Percentiles rank a stretch among this genome's conserved stretches.
These are phyloP conservation scores for Fraxinus anomala DNA, from an alignment of 257 asterid genomes.

Conservation along the genomic window DNA sequence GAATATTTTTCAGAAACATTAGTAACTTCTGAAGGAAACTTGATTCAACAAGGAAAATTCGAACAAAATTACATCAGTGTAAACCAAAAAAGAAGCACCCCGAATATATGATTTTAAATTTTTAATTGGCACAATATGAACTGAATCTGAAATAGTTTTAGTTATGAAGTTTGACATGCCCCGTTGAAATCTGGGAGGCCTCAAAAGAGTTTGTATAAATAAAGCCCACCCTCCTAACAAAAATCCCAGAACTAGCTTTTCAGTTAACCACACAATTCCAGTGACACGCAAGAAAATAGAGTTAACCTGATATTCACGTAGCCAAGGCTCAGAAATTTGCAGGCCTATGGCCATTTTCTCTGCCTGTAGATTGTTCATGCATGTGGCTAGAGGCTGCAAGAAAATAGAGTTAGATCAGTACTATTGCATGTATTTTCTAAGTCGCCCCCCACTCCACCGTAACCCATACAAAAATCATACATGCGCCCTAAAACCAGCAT, in stretches of 20 bases:
- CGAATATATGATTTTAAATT: not conserved
- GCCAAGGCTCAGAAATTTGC: constrained; percentile 82
- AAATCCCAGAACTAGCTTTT: not conserved
- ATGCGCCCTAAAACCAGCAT: not conserved
- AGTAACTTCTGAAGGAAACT: not conserved
- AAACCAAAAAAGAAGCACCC: too few relatives aligned
- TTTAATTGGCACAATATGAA: not conserved
- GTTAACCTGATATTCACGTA: constrained; percentile 92
- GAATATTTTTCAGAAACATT: constrained; percentile 14
- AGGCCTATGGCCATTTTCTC: constrained; percentile 83
- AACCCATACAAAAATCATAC: not conserved
- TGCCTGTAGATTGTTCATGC: constrained; percentile 86
- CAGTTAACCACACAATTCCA: not conserved
- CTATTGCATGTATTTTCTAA: not conserved
- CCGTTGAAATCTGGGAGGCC: not conserved
- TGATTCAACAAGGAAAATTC: not conserved
- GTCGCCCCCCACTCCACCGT: not conserved
- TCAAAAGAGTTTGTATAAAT: too few relatives aligned
- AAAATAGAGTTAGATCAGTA: not conserved
- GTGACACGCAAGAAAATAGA: not conserved
- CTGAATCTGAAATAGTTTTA: not conserved
- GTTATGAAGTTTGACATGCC: not conserved
- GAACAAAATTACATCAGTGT: not conserved
- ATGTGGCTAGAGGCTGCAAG: constrained; percentile 84
- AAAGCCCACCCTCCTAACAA: too few relatives aligned